Evolutionary conservation across 73 alveolate species (phyloP), one percentile per base, ranked within the genome.

Genomic region (Diophrys sp.): DNA sequence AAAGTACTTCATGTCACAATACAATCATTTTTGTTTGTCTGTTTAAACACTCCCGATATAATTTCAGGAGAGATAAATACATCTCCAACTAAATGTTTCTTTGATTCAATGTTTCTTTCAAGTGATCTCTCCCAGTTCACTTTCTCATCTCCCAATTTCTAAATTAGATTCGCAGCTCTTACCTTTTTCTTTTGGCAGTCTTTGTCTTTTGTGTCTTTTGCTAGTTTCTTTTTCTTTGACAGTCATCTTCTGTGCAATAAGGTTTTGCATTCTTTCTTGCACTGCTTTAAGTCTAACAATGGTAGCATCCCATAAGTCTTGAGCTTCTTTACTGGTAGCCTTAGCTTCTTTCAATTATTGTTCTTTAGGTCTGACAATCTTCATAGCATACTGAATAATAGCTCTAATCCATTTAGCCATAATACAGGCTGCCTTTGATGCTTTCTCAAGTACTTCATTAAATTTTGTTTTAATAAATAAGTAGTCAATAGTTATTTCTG

Each of bases 21-120:
- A 14, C 98, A 90, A 73, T 96, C 98, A 31, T 94, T 93, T 92
- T 99, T 94, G 90, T 98, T 96, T 11, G 96, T 88, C 56, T 90
- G 82, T 2, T 98, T 90, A 90, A 98, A 98, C 11, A 98, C 99
- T 53, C 99, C 99, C 55, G 99, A 99, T 62, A 97, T 95, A 75
- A 97, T 94, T 24, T 99, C 99, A 24, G 99, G 92, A 31, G 99
- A 93, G 29, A 90, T 85, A 77, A 98, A 82, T 33, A 98, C 93
- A 91, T 98, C 99, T 5, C 99, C 99, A 28, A 97, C 92, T 23
- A 95, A 81, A 85, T 94, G 96, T 81, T 95, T 92, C 70, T 96
- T 93, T 56, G 84, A 91, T 56, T 78, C 91, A 86, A 84, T 96
- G 78, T 89, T 80, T 62, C 34, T 67, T 24, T 79, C 89, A n/a